phyloP scores from a whole-genome alignment of 805 yeast genomes.

The Candida sakaeoensis region DNA sequence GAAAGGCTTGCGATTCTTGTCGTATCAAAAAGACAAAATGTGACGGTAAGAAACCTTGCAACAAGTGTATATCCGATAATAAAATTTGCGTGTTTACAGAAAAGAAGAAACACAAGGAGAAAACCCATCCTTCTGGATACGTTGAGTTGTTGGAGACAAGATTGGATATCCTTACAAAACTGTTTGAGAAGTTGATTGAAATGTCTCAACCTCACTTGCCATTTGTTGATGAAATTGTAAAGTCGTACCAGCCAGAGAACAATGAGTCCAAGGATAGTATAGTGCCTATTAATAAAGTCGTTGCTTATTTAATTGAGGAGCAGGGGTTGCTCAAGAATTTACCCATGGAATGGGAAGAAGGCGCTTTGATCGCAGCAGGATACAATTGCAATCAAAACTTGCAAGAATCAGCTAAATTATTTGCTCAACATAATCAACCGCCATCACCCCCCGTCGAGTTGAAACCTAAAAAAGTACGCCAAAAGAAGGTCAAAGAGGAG shows the following conservation, averaged over 20 bases:
- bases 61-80: conserved; percentile 51
- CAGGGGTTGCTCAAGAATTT: conserved; percentile 35
- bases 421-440: conserved; percentile 26
- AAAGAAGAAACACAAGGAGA: conserved; percentile 50
- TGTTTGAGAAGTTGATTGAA: conserved; percentile 41
- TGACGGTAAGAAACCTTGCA: conserved; percentile 60
- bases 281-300: conserved; percentile 47
- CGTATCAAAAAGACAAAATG: conserved; percentile 62
- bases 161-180: conserved; percentile 47
- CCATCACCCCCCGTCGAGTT: neutral
- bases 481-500: conserved; percentile 2
- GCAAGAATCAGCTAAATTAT: conserved; percentile 24
- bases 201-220: conserved; percentile 28
- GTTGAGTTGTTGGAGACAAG: conserved; percentile 62
- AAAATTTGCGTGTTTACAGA: conserved; percentile 59
- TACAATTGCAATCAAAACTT: conserved; percentile 22
- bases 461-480: neutral
- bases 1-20: conserved; percentile 63
- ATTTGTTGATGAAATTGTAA: conserved; percentile 17
- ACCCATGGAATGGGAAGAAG: conserved; percentile 45
- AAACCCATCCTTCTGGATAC: conserved; percentile 55
- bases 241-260: neutral
- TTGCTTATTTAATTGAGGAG: conserved; percentile 38
- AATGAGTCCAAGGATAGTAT: conserved; percentile 11
- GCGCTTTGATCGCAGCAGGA: conserved; percentile 40